Evolutionary conservation across 306 rosid genomes (phyloP).

Genomic region (Purshia tridentata): DNA sequence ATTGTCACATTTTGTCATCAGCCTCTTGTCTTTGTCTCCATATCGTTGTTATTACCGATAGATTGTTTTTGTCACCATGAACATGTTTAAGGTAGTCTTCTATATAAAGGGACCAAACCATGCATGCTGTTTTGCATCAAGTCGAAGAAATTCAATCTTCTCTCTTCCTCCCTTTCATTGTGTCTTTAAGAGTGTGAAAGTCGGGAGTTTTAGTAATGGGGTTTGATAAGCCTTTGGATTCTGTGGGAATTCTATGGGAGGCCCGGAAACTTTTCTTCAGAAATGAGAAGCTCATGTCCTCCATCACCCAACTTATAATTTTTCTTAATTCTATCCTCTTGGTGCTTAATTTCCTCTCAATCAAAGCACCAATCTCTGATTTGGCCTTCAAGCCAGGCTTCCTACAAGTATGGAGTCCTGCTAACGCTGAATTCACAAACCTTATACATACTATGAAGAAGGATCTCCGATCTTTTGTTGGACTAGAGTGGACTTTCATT

Average conservation of each 20-base stretch:
- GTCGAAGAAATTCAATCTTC: not conserved
- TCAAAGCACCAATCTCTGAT: not conserved
- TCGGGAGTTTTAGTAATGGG: not conserved
- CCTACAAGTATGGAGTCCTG: not conserved
- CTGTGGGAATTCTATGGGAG: not conserved
- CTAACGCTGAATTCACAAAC: not conserved
- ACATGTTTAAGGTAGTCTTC: not conserved
- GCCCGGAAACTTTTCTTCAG: not conserved
- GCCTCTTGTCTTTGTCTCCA: not conserved
- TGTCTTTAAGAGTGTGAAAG: not conserved
- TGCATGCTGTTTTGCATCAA: not conserved
- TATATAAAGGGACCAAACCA: not conserved
- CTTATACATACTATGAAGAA: not conserved
- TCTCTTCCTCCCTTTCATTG: not conserved
- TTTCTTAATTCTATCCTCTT: constrained; percentile 2
- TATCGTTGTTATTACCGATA: not conserved
- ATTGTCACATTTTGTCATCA: too few relatives aligned
- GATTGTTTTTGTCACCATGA: not conserved
- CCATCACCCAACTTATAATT: not conserved
- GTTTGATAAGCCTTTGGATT: not conserved
- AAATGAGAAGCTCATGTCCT: constrained; percentile 11
- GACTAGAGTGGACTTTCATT: not conserved
- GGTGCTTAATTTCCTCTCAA: not conserved
- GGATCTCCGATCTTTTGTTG: not conserved
- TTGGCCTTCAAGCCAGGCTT: not conserved